Evolutionary conservation across 2,329 filamentous ascomycete species (phyloP).

Genomic region (Aspergillus novoparasiticus): DNA sequence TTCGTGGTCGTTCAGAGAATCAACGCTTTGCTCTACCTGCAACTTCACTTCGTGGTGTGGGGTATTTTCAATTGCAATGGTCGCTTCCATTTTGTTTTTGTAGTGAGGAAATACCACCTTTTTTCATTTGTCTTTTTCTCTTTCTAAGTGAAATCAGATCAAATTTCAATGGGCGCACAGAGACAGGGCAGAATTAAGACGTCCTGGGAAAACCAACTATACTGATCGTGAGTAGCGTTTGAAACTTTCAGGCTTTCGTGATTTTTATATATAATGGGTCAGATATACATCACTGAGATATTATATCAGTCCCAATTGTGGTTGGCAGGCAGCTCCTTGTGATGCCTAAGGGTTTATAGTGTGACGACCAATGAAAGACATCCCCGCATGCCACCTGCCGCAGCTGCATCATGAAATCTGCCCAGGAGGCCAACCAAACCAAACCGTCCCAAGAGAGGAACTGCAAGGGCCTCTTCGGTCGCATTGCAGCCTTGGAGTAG

Average conservation of each 20-base stretch:
- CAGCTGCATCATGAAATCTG: neutral
- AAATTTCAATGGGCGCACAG: neutral
- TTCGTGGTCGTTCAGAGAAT: no score
- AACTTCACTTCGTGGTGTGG: neutral
- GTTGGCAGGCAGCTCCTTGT: neutral
- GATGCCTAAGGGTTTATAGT: neutral
- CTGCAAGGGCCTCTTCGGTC: neutral
- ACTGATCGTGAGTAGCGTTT: neutral
- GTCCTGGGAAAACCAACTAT: neutral
- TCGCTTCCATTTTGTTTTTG: neutral
- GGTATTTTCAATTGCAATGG: neutral
- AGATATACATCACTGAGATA: neutral
- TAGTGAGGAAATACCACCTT: neutral
- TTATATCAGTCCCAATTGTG: neutral
- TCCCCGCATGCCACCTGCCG: neutral
- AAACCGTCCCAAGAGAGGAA: neutral
- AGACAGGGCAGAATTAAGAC: neutral
- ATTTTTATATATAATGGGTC: neutral
- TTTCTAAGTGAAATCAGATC: neutral
- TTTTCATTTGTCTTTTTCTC: neutral
- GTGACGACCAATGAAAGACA: neutral
- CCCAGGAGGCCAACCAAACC: neutral
- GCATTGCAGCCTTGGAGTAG: neutral
- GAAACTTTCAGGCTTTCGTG: neutral
- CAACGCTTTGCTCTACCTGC: neutral